Evolutionary conservation across 805 yeast species (phyloP), one percentile per base, ranked within the genome.

Genomic region (Pichia insulana): DNA sequence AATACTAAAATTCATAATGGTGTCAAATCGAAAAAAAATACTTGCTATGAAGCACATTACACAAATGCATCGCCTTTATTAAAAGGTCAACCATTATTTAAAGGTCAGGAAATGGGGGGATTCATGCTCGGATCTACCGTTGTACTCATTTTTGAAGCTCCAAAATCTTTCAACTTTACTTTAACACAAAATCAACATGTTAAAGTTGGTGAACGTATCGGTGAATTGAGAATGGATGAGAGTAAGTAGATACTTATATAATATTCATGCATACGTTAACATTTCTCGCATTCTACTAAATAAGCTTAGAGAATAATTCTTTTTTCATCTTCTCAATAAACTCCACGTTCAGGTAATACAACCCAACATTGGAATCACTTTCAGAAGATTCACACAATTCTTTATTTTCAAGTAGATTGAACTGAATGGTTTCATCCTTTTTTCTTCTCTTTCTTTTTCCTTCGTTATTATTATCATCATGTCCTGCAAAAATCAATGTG

Each of bases 81-180:
- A 34, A 84, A 89, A 8, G 99, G 99, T 8, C 76, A 76, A 56
- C 98, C 99, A 2, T 71, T 92, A 39, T 68, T 76, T 17, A 87
- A 85, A 63, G 98, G 98, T 33, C 84, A 86, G 55, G 96, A 92
- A 63, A 83, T 92, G 73, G 99, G 99, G 34, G 98, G 98, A 0
- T 92, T 92, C 65, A 84, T 84, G 68, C 70, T 92, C 41, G 99
- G 99, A 0, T 83, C 95, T 25, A 92, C 99, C 0, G 92, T 92
- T n/a, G 98, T 92, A 15, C 69, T 92, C 49, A 94, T 90, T 18
- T 92, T 92, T 63, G 98, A 92, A 65, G 98, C 97, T 2, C 98
- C 98, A 20, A 73, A 71, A 44, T 67, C 71, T 47, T 92, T 90
- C 61, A 63, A 75, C 54, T 92, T 88, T 56, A 65, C 73, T 30